phyloP scores from a whole-genome alignment of 2,329 filamentous ascomycete genomes.

The Colletotrichum paranaense region DNA sequence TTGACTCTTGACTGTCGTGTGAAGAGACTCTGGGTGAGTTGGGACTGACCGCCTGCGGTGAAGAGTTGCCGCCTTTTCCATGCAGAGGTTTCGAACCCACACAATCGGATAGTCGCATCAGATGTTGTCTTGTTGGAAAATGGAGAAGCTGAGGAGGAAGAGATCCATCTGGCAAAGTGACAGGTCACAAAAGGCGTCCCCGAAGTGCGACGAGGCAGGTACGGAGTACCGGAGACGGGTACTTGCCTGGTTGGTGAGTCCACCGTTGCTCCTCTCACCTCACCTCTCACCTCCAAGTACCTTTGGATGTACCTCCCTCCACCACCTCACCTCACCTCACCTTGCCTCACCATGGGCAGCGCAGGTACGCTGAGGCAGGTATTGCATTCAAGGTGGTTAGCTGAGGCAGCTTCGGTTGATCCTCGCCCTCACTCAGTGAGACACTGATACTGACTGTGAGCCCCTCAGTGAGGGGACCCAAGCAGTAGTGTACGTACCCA shows the following conservation, averaged over 20 bases:
- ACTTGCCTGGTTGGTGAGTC: slow-evolving; percentile 6
- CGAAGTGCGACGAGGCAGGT: slow-evolving; percentile 30
- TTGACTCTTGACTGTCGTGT: background rate
- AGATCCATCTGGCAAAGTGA: slow-evolving; percentile 15
- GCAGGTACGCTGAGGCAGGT: no score
- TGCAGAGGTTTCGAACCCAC: background rate
- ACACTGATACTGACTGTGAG: background rate
- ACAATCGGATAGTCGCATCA: background rate
- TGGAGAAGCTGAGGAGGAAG: background rate
- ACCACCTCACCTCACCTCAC: background rate
- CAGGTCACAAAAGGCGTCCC: slow-evolving; percentile 12
- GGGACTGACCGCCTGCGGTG: slow-evolving; percentile 9
- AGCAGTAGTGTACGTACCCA: background rate
- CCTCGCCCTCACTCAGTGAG: background rate
- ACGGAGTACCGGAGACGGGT: slow-evolving; percentile 17
- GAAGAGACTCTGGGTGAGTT: background rate
- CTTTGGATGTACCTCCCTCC: background rate
- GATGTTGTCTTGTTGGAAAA: slow-evolving; percentile 15
- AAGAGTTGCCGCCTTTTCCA: slow-evolving; percentile 27
- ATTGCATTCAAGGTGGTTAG: background rate
- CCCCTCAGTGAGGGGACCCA: background rate
- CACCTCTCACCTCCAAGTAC: background rate
- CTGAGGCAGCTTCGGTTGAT: background rate
- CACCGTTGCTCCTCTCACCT: background rate
- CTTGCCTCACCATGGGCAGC: no score